A percentile compares a stretch with the other conserved stretches of the same genome.
phyloP scores from a whole-genome alignment of 768 basidiomycete species.

The Tubosaeta sp. region DNA sequence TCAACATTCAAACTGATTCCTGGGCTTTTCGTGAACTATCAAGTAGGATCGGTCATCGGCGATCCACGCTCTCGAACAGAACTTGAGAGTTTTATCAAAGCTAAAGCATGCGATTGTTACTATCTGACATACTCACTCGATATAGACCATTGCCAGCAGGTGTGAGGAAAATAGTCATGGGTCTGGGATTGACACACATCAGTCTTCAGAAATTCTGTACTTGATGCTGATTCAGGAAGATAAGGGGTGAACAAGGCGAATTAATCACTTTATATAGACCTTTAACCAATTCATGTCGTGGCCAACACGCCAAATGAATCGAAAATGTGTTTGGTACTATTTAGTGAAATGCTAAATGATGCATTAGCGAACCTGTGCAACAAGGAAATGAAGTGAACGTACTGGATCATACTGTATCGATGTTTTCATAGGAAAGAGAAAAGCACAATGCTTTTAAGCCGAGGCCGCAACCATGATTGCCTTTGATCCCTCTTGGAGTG shows the following conservation, averaged over 20 bases:
- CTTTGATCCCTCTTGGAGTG: slow-evolving; percentile 15
- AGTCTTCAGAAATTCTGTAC: background rate
- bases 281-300: background rate
- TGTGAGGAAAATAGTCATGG: background rate
- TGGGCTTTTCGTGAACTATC: background rate
- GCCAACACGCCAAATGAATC: background rate
- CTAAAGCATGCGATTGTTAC: too few species aligned
- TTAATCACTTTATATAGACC: background rate
- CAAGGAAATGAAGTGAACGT: background rate
- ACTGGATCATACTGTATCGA: slow-evolving; percentile 1
- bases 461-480: slow-evolving; percentile 11
- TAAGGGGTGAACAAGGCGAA: background rate
- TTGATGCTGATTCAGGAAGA: background rate
- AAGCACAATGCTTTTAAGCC: slow-evolving; percentile 7
- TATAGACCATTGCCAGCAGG: background rate
- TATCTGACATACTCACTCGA: too few species aligned
- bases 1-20: background rate
- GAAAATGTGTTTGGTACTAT: background rate
- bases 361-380: background rate
- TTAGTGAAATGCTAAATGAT: background rate
- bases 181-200: background rate
- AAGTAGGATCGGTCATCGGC: background rate
- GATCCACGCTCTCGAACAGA: background rate
- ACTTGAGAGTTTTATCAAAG: too few species aligned
- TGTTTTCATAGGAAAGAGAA: background rate